phyloP scores from a whole-genome alignment of 129 eudicot species.

The Arctium lappa region DNA sequence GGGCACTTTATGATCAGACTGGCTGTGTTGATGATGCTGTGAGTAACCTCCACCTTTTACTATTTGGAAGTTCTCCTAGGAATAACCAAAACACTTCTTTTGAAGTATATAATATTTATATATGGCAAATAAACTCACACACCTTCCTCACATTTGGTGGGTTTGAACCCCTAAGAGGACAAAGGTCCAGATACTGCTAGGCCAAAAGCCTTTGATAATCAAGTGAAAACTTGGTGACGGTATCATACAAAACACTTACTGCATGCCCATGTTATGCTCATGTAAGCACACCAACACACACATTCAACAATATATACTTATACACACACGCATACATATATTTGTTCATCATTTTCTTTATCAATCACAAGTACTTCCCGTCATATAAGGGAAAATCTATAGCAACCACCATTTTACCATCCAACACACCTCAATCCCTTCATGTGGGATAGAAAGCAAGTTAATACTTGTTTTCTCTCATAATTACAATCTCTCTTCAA shows the following conservation, averaged over 20 bases:
- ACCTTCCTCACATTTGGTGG: background rate
- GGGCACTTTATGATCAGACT: conserved; percentile 92
- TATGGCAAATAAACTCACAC: background rate
- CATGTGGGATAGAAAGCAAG: background rate
- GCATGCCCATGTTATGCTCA: background rate
- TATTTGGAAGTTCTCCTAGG: background rate
- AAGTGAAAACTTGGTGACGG: background rate
- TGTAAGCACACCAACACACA: background rate
- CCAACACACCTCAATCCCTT: background rate
- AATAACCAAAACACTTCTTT: background rate
- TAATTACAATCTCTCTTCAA: background rate
- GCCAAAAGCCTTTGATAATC: background rate
- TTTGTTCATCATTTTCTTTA: background rate
- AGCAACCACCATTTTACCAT: background rate
- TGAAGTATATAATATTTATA: background rate
- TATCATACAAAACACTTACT: background rate
- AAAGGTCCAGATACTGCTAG: background rate
- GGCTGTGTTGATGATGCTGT: conserved; percentile 97
- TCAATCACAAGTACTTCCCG: background rate
- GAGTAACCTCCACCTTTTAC: conserved; percentile 31
- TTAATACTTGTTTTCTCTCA: background rate
- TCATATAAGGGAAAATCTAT: background rate
- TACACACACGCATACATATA: too few relatives aligned
- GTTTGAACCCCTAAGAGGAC: background rate
- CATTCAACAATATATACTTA: background rate